A percentile compares a stretch with the other conserved stretches of the same genome.
Evolutionary conservation across 192 early-diverging fungal genomes (phyloP).

Genomic region (Coemansia sp.): DNA sequence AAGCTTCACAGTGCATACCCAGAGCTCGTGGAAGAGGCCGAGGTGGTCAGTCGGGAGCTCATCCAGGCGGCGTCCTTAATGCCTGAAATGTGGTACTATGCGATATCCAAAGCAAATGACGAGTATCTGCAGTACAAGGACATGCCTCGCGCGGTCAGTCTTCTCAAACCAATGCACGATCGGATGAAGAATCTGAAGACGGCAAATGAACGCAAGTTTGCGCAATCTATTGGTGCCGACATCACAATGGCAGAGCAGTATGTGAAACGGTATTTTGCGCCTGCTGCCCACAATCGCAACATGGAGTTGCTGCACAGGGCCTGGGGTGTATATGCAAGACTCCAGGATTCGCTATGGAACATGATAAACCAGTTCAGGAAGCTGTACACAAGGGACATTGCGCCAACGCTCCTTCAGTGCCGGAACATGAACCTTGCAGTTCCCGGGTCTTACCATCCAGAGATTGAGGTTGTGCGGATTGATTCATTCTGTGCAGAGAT

Average conservation of each 20-base stretch:
- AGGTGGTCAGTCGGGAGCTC: conserved; percentile 91
- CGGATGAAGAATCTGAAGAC: conserved; percentile 75
- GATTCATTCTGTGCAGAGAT: conserved; percentile 76
- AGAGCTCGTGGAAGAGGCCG: conserved; percentile 78
- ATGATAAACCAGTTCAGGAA: background rate
- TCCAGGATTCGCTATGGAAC: background rate
- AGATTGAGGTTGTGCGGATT: conserved; percentile 80
- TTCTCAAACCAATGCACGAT: conserved; percentile 82
- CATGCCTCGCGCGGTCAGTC: conserved; percentile 83
- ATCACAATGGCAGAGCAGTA: conserved; percentile 83
- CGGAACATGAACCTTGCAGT: conserved; percentile 84
- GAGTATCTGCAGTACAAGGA: conserved; percentile 78
- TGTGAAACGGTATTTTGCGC: conserved; percentile 66
- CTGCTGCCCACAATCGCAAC: conserved; percentile 18
- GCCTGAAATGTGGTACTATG: conserved; percentile 97
- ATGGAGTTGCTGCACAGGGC: background rate
- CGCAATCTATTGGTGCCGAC: conserved; percentile 85
- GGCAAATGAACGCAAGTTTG: conserved; percentile 84
- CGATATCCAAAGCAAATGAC: conserved; percentile 81
- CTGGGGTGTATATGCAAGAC: background rate
- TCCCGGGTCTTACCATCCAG: conserved; percentile 83
- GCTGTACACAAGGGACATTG: conserved; percentile 62
- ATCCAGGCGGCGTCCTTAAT: conserved; percentile 92
- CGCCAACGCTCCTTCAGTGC: conserved; percentile 82
- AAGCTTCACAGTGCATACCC: conserved; percentile 83